These are phyloP conservation scores for Claviceps sp. DNA, from an alignment of 2,329 filamentous ascomycete genomes.

Conservation along the genomic window DNA sequence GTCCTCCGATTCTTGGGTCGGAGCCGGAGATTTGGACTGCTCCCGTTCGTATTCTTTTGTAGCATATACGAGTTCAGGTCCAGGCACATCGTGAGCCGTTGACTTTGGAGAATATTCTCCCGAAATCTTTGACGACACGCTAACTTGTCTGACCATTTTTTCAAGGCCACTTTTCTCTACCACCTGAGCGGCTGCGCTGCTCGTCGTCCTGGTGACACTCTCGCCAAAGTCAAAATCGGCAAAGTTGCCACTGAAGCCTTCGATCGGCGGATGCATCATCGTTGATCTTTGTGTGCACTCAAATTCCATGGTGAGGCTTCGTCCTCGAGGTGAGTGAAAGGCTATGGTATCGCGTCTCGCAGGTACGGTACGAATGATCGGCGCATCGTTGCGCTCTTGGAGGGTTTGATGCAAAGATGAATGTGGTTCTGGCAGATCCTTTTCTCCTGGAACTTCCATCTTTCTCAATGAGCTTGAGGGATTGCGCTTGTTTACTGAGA, in stretches of 20 bases:
- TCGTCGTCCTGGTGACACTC: conserved; percentile 10
- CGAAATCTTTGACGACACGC: neutral
- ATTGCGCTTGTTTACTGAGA: conserved; percentile 11
- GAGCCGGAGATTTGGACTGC: conserved; percentile 3
- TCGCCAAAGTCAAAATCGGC: conserved; percentile 25
- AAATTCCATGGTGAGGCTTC: conserved; percentile 33
- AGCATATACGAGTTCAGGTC: neutral
- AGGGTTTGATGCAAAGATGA: conserved; percentile 22
- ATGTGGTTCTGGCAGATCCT: conserved; percentile 28
- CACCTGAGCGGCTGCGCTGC: neutral
- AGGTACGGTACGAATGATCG: conserved; percentile 33
- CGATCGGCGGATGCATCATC: conserved; percentile 12
- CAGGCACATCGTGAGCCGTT: neutral
- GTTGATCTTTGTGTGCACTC: conserved; percentile 11
- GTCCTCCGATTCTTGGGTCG: neutral
- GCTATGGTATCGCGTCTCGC: conserved; percentile 39
- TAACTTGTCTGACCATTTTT: neutral
- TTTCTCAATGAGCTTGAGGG: conserved; percentile 14
- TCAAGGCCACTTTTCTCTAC: neutral
- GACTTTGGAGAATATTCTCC: neutral
- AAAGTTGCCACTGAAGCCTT: conserved; percentile 25
- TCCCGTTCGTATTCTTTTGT: conserved; percentile 7
- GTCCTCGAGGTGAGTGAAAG: conserved; percentile 29
- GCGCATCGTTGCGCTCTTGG: conserved; percentile 26
- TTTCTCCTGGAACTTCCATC: conserved; percentile 11